A percentile compares a stretch with the other conserved stretches of the same genome.
Evolutionary conservation across 2,329 filamentous ascomycete genomes (phyloP).

Genomic region (Mycosphaerella arachidis): DNA sequence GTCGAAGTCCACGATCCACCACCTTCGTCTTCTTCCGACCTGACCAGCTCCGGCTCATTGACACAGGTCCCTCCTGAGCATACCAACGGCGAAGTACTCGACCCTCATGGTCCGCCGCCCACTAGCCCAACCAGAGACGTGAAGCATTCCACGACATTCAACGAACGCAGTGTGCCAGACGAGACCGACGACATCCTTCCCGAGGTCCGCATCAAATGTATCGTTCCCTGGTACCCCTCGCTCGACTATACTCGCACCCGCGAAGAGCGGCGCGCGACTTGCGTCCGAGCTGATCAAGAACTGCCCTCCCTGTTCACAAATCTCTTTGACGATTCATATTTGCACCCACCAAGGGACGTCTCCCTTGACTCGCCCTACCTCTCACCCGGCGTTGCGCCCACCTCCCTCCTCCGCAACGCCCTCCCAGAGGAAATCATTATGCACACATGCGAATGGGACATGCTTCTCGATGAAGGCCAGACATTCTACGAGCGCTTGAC

Average conservation of each 20-base stretch:
- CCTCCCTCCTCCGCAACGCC: slow-evolving; percentile 48
- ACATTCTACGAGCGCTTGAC: slow-evolving; percentile 56
- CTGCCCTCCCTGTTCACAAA: slow-evolving; percentile 49
- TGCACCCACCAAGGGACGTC: slow-evolving; percentile 41
- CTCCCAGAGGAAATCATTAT: slow-evolving; percentile 58
- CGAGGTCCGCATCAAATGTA: slow-evolving; percentile 48
- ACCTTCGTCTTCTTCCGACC: slow-evolving; percentile 8
- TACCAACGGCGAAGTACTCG: slow-evolving; percentile 1
- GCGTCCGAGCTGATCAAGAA: slow-evolving; percentile 49
- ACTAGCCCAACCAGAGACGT: background rate
- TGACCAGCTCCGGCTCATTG: slow-evolving; percentile 12
- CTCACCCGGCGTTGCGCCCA: slow-evolving; percentile 53
- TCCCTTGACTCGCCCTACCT: slow-evolving; percentile 56
- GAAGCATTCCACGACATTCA: slow-evolving; percentile 10
- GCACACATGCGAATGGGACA: slow-evolving; percentile 63
- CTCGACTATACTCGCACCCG: slow-evolving; percentile 60
- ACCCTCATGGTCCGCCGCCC: slow-evolving; percentile 14
- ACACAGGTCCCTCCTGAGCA: slow-evolving; percentile 18
- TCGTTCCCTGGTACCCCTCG: slow-evolving; percentile 60
- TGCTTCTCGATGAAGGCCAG: slow-evolving; percentile 60
- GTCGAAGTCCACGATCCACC: background rate
- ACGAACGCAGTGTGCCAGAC: slow-evolving; percentile 5
- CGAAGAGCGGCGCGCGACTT: slow-evolving; percentile 54
- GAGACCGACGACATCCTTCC: slow-evolving; percentile 6
- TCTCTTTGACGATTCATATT: slow-evolving; percentile 49